Base-by-base conservation (phyloP, 768 basidiomycete genomes). In the Mycena rosella region DNA sequence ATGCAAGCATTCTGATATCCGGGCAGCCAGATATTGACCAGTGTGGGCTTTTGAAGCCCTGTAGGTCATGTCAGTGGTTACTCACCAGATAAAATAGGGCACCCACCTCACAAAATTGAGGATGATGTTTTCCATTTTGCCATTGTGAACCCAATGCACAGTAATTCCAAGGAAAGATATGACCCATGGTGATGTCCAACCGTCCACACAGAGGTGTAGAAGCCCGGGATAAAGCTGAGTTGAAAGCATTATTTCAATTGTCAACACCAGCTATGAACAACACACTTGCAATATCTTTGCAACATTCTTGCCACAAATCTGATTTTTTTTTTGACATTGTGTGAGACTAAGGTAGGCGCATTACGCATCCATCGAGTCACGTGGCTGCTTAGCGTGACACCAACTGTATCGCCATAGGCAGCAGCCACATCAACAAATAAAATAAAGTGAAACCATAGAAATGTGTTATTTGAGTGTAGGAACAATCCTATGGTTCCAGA, bases 111-210 rank as follows among this genome's bases (percentile, higher is more conserved):
- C 67, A 60, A 76, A 73, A 36, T 76, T 70, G 6, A 74, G 69
- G 20, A 74, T 73, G 5, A 73, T 38, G 2, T 62, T 57, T 17
- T 52, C 52, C 42, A 77, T 66, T 32, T 73, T 49, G 14, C 72
- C 74, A 13, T 74, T 58, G 3, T 51, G 26, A 29, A 76, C 44
- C 63, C 70, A 75, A 52, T 72, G 67, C 9, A 74, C 65, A 9
- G 75, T 75, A 11, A 75, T 69, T 3, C 78, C 76, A 14, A 80
- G 68, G 54, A 77, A 77, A 1, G 72, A 71, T n/a, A 73, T 63
- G 11, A 76, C 64, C 17, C 77, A 72, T 3, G 77, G 77, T 1
- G 74, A 72, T 0, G 77, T 77, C 77, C 77, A 79, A 6, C 77
- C 76, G 55, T 79, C 77, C 22, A 78, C 45, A 24, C 74, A 58